Percentiles rank a stretch among this genome's conserved stretches.
These are phyloP conservation scores for Hypomontagnella submonticulosa DNA, from an alignment of 495 filamentous ascomycete species.

Conservation along the genomic window DNA sequence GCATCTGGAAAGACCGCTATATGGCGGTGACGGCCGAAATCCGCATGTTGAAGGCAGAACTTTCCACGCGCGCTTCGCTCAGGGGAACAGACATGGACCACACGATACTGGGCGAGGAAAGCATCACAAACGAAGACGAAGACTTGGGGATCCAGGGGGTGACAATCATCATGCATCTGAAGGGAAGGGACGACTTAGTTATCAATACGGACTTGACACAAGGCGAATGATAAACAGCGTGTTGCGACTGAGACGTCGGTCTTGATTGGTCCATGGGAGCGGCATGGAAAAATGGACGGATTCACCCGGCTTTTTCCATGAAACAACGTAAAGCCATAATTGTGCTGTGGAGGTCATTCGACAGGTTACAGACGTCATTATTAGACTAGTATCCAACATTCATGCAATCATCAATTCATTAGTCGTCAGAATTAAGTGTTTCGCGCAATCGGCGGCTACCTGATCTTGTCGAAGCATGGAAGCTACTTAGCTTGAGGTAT, in stretches of 20 bases:
- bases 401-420: neutral
- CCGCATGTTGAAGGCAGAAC: slow-evolving; percentile 45
- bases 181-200: slow-evolving; percentile 58
- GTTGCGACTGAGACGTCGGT: neutral
- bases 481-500: too few species aligned
- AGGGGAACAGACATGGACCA: slow-evolving; percentile 22
- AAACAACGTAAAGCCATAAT: neutral
- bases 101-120: slow-evolving; percentile 15
- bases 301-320: neutral
- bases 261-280: neutral
- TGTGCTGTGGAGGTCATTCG: neutral
- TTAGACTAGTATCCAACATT: slow-evolving; percentile 22
- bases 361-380: slow-evolving; percentile 14
- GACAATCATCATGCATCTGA: slow-evolving; percentile 59
- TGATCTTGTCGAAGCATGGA: too few species aligned
- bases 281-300: neutral
- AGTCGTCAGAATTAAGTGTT: slow-evolving; percentile 1
- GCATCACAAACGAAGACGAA: slow-evolving; percentile 21
- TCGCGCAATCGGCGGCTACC: neutral
- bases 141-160: slow-evolving; percentile 55
- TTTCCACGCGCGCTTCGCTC: slow-evolving; percentile 31
- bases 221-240: slow-evolving; percentile 25
- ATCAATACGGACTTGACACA: slow-evolving; percentile 55
- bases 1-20: slow-evolving; percentile 49
- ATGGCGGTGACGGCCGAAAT: slow-evolving; percentile 45